Conservation (phyloP, 75 land plant genomes). For the Picea sitchensis region DNA sequence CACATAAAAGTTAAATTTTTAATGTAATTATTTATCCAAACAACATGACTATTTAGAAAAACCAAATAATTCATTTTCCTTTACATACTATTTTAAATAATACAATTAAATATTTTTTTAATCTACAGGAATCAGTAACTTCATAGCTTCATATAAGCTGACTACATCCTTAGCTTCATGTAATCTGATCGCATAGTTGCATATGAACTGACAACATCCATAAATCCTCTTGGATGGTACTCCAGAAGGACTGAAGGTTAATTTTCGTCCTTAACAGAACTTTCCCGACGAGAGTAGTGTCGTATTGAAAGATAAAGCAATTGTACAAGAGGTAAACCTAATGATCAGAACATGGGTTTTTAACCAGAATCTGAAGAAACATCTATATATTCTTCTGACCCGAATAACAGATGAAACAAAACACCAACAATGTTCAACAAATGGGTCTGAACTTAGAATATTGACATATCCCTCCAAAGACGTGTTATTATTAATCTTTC, state of each 20-base stretch:
- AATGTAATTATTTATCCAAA: no score
- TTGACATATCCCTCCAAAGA: not conserved
- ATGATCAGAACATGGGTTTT: not conserved
- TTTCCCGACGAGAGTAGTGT: not conserved
- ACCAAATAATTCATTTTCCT: no score
- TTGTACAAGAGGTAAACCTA: not conserved
- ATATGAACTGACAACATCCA: constrained; percentile 40
- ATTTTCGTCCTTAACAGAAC: not conserved
- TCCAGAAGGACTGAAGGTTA: constrained; percentile 14
- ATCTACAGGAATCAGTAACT: no score
- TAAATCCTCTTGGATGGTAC: constrained; percentile 55
- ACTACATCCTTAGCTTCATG: constrained; percentile 19
- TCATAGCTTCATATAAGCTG: constrained; percentile 15
- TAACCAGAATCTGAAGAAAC: no score
- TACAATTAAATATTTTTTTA: no score
- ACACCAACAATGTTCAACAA: not conserved
- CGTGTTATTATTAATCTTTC: constrained; percentile 2
- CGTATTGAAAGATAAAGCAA: not conserved
- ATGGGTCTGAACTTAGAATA: not conserved
- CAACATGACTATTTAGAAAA: no score
- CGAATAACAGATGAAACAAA: not conserved
- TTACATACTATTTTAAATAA: no score
- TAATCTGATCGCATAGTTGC: constrained; percentile 67
- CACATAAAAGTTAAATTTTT: no score
- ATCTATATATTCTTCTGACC: constrained; percentile 2